phyloP scores from a whole-genome alignment of 2,329 filamentous ascomycete species.

The Botrytis hyacinthi region DNA sequence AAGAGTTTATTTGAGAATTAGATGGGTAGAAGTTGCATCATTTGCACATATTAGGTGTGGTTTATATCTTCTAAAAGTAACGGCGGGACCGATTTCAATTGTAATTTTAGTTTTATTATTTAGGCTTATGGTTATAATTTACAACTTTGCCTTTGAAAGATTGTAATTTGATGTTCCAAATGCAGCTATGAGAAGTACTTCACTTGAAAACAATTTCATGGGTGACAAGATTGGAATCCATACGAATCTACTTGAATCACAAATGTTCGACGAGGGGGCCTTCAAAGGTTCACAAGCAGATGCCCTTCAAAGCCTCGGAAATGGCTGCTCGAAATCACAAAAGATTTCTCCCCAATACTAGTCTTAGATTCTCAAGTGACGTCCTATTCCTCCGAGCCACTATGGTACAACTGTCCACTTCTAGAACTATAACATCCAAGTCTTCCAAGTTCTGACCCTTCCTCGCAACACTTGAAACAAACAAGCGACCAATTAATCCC shows the following conservation, averaged over 20 bases:
- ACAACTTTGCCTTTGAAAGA: not conserved
- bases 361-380: not conserved
- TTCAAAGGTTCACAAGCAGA: not conserved
- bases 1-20: not conserved
- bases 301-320: not conserved
- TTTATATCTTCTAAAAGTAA: not conserved
- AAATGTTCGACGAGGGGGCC: rapidly evolving
- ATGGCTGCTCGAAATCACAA: not conserved
- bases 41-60: not conserved
- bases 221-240: rapidly evolving
- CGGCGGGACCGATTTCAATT: not conserved
- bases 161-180: not conserved
- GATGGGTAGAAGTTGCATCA: not conserved
- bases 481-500: not conserved
- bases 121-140: not conserved
- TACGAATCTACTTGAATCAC: not conserved
- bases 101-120: not conserved
- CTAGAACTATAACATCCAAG: not conserved
- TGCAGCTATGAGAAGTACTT: not conserved
- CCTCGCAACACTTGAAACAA: not conserved
- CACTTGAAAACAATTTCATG: not conserved
- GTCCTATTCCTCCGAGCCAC: not conserved
- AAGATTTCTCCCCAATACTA: not conserved
- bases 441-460: not conserved
- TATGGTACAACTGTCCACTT: not conserved